Percentiles rank a stretch among this genome's conserved stretches.
Conservation (phyloP, 78 protist genomes). For the Emiliania huxleyi region DNA sequence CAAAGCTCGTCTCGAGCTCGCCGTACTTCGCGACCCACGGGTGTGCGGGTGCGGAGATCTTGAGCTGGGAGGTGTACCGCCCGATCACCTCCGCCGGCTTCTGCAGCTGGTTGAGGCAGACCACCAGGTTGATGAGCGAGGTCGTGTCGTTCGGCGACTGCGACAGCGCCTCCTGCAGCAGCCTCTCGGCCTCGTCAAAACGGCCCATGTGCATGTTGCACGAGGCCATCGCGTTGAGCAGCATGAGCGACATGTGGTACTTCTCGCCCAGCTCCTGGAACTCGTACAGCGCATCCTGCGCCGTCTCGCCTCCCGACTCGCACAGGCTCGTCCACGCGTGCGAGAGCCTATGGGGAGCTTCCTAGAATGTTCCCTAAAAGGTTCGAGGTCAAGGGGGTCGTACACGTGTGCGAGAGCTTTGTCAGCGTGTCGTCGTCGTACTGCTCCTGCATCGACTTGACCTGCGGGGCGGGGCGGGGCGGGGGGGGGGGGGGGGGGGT, state of each 20-base stretch:
- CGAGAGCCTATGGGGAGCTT: no score
- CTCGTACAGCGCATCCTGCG: neutral
- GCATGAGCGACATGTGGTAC: neutral
- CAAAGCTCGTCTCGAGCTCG: neutral
- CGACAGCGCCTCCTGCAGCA: neutral
- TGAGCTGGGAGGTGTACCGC: neutral
- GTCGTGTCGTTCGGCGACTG: neutral
- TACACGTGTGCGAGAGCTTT: no score
- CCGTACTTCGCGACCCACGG: neutral
- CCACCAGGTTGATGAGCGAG: neutral
- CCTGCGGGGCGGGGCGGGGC: no score
- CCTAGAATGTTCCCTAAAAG: no score
- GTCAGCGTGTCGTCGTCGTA: slow-evolving; percentile 9
- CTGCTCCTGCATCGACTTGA: neutral
- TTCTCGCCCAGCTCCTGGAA: neutral
- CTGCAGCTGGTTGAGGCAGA: neutral
- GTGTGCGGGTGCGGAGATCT: neutral
- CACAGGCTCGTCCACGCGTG: neutral
- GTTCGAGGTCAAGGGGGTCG: no score
- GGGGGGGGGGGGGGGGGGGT: no score
- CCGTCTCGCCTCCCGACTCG: neutral
- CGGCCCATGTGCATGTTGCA: neutral
- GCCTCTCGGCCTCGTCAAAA: neutral
- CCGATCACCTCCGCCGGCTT: neutral
- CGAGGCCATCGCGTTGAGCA: neutral